phyloP scores from a whole-genome alignment of 768 basidiomycete genomes.

The Russula abietina region DNA sequence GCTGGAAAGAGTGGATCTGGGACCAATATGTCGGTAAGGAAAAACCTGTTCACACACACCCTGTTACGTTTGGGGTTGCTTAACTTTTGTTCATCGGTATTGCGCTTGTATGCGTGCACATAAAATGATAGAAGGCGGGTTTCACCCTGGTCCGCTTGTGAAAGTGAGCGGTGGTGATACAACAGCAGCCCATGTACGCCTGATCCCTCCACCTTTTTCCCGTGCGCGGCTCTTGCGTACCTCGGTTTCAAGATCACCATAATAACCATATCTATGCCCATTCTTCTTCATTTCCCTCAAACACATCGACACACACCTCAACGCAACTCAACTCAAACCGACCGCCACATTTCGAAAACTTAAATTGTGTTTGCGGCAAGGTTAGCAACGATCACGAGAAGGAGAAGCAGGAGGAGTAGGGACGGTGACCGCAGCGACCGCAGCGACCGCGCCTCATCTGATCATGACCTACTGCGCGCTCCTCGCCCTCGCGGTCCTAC shows the following conservation, averaged over 20 bases:
- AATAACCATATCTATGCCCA: neutral
- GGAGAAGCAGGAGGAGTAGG: neutral
- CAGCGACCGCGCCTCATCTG: slow-evolving; percentile 65
- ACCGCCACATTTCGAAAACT: neutral
- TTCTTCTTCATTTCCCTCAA: neutral
- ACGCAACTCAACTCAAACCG: neutral
- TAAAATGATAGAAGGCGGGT: slow-evolving; percentile 37
- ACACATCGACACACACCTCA: neutral
- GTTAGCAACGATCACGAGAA: slow-evolving; percentile 34
- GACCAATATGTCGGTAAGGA: slow-evolving; percentile 63
- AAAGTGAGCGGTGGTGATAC: slow-evolving; percentile 37
- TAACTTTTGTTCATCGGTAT: neutral
- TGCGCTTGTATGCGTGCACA: neutral
- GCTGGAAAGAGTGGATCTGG: slow-evolving; percentile 87
- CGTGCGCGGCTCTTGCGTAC: neutral
- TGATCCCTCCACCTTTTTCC: slow-evolving; percentile 1
- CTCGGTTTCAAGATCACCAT: neutral
- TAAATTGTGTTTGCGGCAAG: slow-evolving; percentile 3
- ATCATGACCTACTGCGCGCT: slow-evolving; percentile 94
- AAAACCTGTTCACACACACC: too few relatives aligned
- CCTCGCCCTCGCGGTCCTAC: slow-evolving; percentile 72
- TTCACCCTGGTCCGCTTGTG: slow-evolving; percentile 72
- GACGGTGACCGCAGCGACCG: neutral
- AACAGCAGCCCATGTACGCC: slow-evolving; percentile 18
- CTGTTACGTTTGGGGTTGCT: neutral